Conservation (phyloP, 352 stramenopile species). For the Thraustotheca clavata region DNA sequence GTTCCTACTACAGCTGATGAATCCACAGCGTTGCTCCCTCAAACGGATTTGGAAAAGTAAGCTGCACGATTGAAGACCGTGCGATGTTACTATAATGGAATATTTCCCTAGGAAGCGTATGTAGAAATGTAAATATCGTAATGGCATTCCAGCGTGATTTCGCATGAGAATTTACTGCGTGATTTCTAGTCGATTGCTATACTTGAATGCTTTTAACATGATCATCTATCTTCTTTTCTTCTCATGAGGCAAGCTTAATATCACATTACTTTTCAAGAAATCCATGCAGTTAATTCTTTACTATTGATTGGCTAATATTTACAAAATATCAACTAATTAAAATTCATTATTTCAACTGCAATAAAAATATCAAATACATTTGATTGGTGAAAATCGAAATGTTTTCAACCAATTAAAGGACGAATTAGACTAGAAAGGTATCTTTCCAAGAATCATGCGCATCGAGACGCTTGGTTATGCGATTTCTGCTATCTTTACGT, state of each 20-base stretch:
- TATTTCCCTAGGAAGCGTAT: conserved; percentile 6
- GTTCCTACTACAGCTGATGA: not conserved
- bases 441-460: conserved; percentile 41
- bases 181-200: too few species aligned
- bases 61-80: not conserved
- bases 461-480: conserved; percentile 82
- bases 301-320: too few species aligned
- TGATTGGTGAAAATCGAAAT: not conserved
- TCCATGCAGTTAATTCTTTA: too few species aligned
- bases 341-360: too few species aligned
- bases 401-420: too few species aligned
- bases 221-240: too few species aligned
- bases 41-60: conserved; percentile 19
- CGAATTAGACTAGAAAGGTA: not conserved
- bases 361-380: too few species aligned
- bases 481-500: conserved; percentile 81
- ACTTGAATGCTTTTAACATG: too few species aligned
- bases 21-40: not conserved
- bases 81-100: not conserved
- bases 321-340: too few species aligned
- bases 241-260: too few species aligned
- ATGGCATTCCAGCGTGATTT: not conserved
- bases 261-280: too few species aligned
- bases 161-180: too few species aligned
- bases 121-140: conserved; percentile 11